Percentiles rank a stretch among this genome's conserved stretches.
These are phyloP conservation scores for Croton laevigatus DNA, from an alignment of 441 rosid species.

Conservation along the genomic window DNA sequence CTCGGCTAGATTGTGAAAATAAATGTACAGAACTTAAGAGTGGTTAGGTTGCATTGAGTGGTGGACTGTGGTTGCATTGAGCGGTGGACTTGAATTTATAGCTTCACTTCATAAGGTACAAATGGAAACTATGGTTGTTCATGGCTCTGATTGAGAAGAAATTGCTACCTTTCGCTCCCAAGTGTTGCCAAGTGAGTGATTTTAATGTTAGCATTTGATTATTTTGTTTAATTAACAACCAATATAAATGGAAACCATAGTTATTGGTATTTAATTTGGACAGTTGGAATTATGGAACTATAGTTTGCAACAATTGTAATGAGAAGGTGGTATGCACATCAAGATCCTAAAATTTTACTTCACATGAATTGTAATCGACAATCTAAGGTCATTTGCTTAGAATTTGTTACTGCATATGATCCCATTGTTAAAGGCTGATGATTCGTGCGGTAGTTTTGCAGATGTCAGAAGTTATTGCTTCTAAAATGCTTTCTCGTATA, in stretches of 20 bases:
- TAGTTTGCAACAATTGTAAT: slow-evolving; percentile 93
- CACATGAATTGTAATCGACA: no score
- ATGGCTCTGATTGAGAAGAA: slow-evolving; percentile 90
- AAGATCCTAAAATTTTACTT: slow-evolving; percentile 59
- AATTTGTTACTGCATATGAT: no score
- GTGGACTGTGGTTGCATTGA: slow-evolving; percentile 72
- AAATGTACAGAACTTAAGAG: slow-evolving; percentile 58
- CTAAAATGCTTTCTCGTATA: no score
- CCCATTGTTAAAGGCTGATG: no score
- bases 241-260: not conserved
- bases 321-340: slow-evolving; percentile 94
- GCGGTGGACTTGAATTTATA: slow-evolving; percentile 80
- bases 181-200: slow-evolving; percentile 78
- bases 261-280: no score
- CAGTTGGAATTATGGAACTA: no score
- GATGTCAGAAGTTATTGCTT: no score
- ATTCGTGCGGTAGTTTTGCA: no score
- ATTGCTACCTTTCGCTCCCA: slow-evolving; percentile 82
- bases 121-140: slow-evolving; percentile 80
- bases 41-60: slow-evolving; percentile 51
- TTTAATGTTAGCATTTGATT: slow-evolving; percentile 2
- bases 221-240: not conserved
- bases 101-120: slow-evolving; percentile 90
- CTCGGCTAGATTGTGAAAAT: slow-evolving; percentile 40
- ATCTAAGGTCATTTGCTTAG: no score